Conservation (phyloP, 805 yeast species). For the Candida maesae region DNA sequence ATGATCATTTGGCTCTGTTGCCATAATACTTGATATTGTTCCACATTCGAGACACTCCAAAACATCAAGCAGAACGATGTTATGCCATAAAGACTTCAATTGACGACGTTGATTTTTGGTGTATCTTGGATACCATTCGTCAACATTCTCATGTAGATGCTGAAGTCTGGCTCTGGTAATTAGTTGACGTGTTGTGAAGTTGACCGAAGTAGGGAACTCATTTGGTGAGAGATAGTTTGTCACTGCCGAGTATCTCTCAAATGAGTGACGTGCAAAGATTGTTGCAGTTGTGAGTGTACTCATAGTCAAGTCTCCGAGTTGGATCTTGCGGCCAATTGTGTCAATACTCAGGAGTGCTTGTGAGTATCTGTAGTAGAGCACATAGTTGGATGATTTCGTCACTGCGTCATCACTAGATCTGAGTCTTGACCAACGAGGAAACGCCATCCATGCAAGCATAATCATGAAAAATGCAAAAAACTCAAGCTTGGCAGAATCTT, state of each 20-base stretch:
- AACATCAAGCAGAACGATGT: constrained; percentile 8
- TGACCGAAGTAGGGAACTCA: background rate
- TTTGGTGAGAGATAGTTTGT: constrained; percentile 4
- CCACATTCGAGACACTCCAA: constrained; percentile 10
- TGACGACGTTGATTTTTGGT: constrained; percentile 1
- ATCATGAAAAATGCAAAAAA: constrained; percentile 7
- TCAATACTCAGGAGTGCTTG: constrained; percentile 3
- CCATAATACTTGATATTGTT: constrained; percentile 2
- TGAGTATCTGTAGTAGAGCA: constrained; percentile 4
- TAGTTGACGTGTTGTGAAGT: constrained; percentile 4
- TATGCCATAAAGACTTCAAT: constrained; percentile 10
- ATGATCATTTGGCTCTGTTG: constrained; percentile 1
- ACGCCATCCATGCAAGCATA: constrained; percentile 8
- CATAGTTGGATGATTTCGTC: constrained; percentile 3
- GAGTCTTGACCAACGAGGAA: constrained; percentile 4
- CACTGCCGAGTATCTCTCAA: constrained; percentile 10
- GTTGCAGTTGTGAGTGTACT: constrained; percentile 7
- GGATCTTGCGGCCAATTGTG: constrained; percentile 5
- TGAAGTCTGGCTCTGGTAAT: constrained; percentile 9
- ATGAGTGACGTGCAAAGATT: background rate
- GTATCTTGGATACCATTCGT: constrained; percentile 4
- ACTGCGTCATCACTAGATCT: constrained; percentile 4
- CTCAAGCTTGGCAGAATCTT: constrained; percentile 2
- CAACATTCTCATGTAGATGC: constrained; percentile 10
- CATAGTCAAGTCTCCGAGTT: background rate